Evolutionary conservation across 2,329 filamentous ascomycete genomes (phyloP), one percentile per base, ranked within the genome.

Genomic region (Penicillium occitanis): DNA sequence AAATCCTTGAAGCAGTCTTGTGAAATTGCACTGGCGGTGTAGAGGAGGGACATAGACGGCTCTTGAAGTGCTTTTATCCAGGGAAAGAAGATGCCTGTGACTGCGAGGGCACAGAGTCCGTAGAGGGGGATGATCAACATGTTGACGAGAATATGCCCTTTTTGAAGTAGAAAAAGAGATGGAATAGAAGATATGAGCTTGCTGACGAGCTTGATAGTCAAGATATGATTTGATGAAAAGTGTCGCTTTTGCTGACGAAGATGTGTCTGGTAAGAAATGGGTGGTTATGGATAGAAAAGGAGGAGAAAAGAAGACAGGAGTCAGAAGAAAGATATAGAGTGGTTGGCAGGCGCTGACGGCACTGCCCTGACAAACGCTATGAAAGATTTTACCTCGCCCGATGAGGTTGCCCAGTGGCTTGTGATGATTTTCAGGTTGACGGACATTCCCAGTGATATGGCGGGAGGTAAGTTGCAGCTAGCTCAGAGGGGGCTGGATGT

Each of bases 61-160:
- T 11, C 17, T 25, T 58, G 62, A 10, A 58, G 25, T 1, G 44
- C 62, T 46, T 35, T 46, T 14, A 58, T 35, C 46, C 40, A 40
- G 5, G 62, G 62, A 6, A 44, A 37, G 25, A 64, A 58, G n/a
- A 64, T 25, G 4, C 46, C 46, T 1, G 57, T 28, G 3, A 64
- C 25, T 17, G 51, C 40, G 22, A 40, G 14, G n/a, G 51, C 40
- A 50, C 50, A 48, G 3, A 64, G 58, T 13, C 40, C 28, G 22
- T 40, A 64, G 25, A 64, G 14, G 19, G 62, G 50, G 13, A 44
- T 25, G 50, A 51, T 2, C 40, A 58, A 4, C 61, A 63, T 63
- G 25, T n/a, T 63, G 51, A 57, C 14, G 14, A 17, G 14, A 17
- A 25, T 35, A 5, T 25, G n/a, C 33, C 19, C 17, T 63, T 57